A percentile compares a stretch with the other conserved stretches of the same genome.
Conservation (phyloP, 2,329 filamentous ascomycete species). For the Trichoderma aggressivum region DNA sequence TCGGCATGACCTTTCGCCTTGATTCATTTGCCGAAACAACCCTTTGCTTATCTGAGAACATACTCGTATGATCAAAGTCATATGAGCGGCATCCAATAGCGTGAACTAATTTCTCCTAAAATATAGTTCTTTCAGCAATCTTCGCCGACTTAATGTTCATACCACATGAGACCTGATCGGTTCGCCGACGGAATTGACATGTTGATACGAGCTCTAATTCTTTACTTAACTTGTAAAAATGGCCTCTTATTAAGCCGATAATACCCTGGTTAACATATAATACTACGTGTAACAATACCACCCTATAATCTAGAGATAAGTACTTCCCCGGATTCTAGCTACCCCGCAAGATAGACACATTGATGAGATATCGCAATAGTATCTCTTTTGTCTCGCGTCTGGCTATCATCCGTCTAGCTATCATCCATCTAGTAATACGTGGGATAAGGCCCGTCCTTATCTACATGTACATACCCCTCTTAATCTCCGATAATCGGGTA, state of each 20-base stretch:
- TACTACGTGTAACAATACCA: not conserved
- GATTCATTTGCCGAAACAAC: not conserved
- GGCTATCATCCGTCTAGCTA: not conserved
- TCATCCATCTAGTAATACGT: not conserved
- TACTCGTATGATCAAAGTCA: not conserved
- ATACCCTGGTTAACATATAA: not conserved
- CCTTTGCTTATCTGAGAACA: not conserved
- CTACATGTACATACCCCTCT: not conserved
- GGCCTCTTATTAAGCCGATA: not conserved
- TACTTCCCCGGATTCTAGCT: not conserved
- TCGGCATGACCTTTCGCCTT: not conserved
- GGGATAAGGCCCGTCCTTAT: not conserved
- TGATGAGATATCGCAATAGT: not conserved
- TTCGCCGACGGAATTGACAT: not conserved
- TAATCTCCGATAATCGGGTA: not conserved
- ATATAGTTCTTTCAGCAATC: not conserved
- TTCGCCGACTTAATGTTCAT: not conserved
- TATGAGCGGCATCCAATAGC: not conserved
- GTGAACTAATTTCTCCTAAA: not conserved
- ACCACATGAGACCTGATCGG: not conserved
- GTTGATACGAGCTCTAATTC: not conserved
- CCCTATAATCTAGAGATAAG: not conserved
- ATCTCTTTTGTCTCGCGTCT: not conserved
- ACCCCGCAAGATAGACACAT: not conserved
- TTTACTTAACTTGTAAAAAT: not conserved